phyloP scores from a whole-genome alignment of 176 grass and related monocot genomes.

The Themeda triandra region DNA sequence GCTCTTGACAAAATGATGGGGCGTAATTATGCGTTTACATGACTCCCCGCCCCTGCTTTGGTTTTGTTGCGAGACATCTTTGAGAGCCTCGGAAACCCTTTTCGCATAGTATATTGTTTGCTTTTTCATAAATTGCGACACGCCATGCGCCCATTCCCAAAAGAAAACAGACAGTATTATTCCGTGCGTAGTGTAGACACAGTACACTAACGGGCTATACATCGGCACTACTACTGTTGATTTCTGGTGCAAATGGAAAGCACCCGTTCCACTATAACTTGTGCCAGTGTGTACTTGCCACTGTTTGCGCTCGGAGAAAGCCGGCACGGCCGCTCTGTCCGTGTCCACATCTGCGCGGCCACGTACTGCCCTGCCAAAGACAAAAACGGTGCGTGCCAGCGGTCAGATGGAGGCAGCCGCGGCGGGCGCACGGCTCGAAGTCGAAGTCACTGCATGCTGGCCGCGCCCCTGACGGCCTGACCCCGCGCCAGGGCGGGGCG shows the following conservation, averaged over 20 bases:
- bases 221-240: no score
- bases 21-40: background rate
- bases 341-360: background rate
- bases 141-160: background rate
- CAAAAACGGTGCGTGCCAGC: background rate
- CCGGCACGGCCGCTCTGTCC: background rate
- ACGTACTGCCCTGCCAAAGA: background rate
- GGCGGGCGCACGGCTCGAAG: conserved; percentile 22
- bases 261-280: no score
- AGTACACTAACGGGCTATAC: no score
- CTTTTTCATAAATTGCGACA: background rate
- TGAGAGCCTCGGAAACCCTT: background rate
- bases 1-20: conserved; percentile 18
- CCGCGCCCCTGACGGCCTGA: no score
- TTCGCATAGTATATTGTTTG: background rate
- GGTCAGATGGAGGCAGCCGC: background rate
- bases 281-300: background rate
- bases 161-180: background rate
- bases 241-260: background rate
- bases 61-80: background rate
- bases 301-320: background rate
- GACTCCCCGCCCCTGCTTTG: background rate
- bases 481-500: background rate
- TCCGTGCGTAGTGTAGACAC: no score
- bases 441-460: no score